phyloP scores from a whole-genome alignment of 257 asterid genomes.

The Solanum sejunctum region DNA sequence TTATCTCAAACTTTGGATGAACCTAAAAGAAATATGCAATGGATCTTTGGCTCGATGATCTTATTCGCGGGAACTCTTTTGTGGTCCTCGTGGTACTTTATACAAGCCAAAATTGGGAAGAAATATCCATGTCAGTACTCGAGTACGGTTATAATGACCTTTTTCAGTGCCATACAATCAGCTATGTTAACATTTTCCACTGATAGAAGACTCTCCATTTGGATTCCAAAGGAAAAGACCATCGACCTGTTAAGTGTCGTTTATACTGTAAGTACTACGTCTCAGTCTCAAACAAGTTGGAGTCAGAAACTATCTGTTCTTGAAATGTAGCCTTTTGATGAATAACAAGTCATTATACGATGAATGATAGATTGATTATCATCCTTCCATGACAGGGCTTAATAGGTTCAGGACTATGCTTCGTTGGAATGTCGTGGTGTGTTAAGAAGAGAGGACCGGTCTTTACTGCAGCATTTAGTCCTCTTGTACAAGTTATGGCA shows the following conservation, averaged over 20 bases:
- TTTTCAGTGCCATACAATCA: conserved; percentile 56
- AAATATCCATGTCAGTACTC: conserved; percentile 64
- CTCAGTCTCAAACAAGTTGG: background rate
- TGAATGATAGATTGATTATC: too few species aligned
- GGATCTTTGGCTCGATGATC: conserved; percentile 50
- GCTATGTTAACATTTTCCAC: conserved; percentile 31
- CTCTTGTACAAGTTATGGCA: conserved; percentile 57
- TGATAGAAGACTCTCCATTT: conserved; percentile 28
- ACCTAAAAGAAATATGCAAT: conserved; percentile 8
- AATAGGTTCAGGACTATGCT: conserved; percentile 71
- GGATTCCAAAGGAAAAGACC: conserved; percentile 32
- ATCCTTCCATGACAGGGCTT: conserved; percentile 77
- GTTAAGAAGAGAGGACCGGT: conserved; percentile 69
- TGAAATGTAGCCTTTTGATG: background rate
- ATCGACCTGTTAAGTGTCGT: conserved; percentile 30
- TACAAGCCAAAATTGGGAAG: conserved; percentile 40
- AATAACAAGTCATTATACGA: too few species aligned
- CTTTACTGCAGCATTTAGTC: conserved; percentile 71
- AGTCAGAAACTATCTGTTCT: background rate
- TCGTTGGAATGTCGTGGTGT: conserved; percentile 82
- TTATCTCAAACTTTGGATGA: background rate
- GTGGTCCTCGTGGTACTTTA: conserved; percentile 72
- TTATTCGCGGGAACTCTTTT: conserved; percentile 47
- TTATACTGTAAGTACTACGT: conserved; percentile 35
- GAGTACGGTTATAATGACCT: conserved; percentile 58